These are phyloP conservation scores for Pseudozyma thailandica DNA, from an alignment of 1,284 basidiomycete genomes.

Conservation along the genomic window DNA sequence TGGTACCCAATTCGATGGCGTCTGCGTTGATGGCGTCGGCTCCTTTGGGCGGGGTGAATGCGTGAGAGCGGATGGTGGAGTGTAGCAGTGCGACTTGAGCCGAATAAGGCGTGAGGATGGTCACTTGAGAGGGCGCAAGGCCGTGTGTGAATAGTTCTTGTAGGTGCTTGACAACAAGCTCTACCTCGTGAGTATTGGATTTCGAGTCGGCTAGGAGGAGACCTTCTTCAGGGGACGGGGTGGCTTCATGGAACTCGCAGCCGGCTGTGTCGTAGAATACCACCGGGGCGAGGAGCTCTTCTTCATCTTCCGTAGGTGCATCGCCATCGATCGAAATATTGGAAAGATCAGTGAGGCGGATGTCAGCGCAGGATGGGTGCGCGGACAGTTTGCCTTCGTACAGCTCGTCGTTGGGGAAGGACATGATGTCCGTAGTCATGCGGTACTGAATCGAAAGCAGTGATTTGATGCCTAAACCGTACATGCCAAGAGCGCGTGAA, in stretches of 20 bases:
- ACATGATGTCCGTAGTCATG: slow-evolving; percentile 87
- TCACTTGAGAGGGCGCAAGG: slow-evolving; percentile 79
- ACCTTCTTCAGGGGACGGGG: slow-evolving; percentile 19
- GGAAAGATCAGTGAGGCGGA: slow-evolving; percentile 77
- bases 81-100: slow-evolving; percentile 70
- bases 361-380: slow-evolving; percentile 77
- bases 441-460: slow-evolving; percentile 77
- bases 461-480: slow-evolving; percentile 82
- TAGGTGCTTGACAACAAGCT: slow-evolving; percentile 83
- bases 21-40: slow-evolving; percentile 15
- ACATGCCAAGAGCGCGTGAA: slow-evolving; percentile 86
- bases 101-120: slow-evolving; percentile 85
- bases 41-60: slow-evolving; percentile 1
- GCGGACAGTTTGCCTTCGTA: slow-evolving; percentile 81
- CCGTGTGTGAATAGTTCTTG: slow-evolving; percentile 79
- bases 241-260: slow-evolving; percentile 50
- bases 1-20: slow-evolving; percentile 58
- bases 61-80: slow-evolving; percentile 67
- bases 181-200: slow-evolving; percentile 92
- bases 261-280: slow-evolving; percentile 84
- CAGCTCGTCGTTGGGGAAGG: slow-evolving; percentile 84
- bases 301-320: slow-evolving; percentile 69
- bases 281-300: slow-evolving; percentile 79
- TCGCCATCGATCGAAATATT: slow-evolving; percentile 71
- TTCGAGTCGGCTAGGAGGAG: slow-evolving; percentile 67